Evolutionary conservation across 2,329 filamentous ascomycete species (phyloP).

Genomic region (Hypocrella siamensis): DNA sequence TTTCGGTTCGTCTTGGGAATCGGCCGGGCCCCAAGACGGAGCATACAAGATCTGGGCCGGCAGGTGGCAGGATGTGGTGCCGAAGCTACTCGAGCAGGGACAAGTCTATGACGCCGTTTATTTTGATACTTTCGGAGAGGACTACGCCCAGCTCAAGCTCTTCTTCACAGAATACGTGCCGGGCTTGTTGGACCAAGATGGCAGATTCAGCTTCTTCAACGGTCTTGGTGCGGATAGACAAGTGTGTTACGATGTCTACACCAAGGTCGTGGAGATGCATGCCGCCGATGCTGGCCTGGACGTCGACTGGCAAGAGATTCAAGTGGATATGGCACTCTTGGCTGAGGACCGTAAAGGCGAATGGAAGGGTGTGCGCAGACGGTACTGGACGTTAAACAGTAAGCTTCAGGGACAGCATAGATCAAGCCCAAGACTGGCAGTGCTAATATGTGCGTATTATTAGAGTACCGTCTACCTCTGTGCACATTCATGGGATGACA

Average conservation of each 20-base stretch:
- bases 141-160: constrained; percentile 67
- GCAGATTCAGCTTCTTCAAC: constrained; percentile 78
- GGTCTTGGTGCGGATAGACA: constrained; percentile 82
- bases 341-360: constrained; percentile 53
- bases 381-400: constrained; percentile 74
- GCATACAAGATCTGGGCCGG: constrained; percentile 55
- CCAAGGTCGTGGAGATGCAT: constrained; percentile 82
- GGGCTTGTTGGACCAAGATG: constrained; percentile 53
- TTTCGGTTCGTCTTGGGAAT: constrained; percentile 41
- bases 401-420: constrained; percentile 15
- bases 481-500: constrained; percentile 60
- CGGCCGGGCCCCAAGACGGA: constrained; percentile 39
- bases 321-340: constrained; percentile 52
- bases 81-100: constrained; percentile 48
- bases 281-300: constrained; percentile 79
- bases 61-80: constrained; percentile 69
- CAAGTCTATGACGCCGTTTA: constrained; percentile 78
- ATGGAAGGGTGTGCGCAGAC: constrained; percentile 77
- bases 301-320: constrained; percentile 67
- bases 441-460: not conserved
- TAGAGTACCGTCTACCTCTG: constrained; percentile 56
- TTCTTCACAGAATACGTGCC: constrained; percentile 87
- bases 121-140: constrained; percentile 95
- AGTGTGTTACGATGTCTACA: constrained; percentile 94
- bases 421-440: not conserved